Evolutionary conservation across 1,284 basidiomycete genomes (phyloP).

Genomic region (Apiotrichum sp.): DNA sequence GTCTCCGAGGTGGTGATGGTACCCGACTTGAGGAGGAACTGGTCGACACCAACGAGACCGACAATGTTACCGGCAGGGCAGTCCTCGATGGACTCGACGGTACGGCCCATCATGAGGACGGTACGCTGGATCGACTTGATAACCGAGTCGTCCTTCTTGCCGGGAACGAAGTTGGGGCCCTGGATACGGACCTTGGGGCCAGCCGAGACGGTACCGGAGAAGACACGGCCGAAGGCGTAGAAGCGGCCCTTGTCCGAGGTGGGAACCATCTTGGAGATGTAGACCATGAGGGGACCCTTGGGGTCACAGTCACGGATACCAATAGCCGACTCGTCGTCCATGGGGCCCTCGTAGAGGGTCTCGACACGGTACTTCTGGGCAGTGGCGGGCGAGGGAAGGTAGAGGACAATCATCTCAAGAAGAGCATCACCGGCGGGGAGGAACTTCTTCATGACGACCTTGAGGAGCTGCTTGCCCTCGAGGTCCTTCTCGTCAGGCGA

Average conservation of each 20-base stretch:
- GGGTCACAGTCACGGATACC: constrained; percentile 98
- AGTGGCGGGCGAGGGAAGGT: constrained; percentile 92
- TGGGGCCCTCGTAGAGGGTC: constrained; percentile 98
- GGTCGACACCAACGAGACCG: constrained; percentile 99
- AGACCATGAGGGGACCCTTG: constrained; percentile 92
- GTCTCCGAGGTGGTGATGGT: constrained; percentile 97
- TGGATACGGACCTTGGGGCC: constrained; percentile 99
- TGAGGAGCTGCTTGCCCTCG: constrained; percentile 95
- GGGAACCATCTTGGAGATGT: constrained; percentile 99
- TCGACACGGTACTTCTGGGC: constrained; percentile 99
- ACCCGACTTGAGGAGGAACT: constrained; percentile 99
- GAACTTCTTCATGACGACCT: constrained; percentile 99
- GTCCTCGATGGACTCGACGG: constrained; percentile 98
- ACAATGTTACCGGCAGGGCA: constrained; percentile 98
- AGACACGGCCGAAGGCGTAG: constrained; percentile 99
- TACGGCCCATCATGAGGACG: constrained; percentile 99
- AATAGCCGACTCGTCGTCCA: constrained; percentile 99
- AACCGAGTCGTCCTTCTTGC: constrained; percentile 98
- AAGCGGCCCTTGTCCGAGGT: constrained; percentile 99
- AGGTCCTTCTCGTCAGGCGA: constrained; percentile 85
- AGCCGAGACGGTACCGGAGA: constrained; percentile 94
- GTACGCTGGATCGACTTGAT: constrained; percentile 98
- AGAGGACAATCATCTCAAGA: constrained; percentile 99
- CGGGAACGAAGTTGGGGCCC: constrained; percentile 97
- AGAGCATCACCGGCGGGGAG: constrained; percentile 97